Conservation (phyloP, 225 moss, liverwort and hornwort genomes). For the Bryum argenteum region DNA sequence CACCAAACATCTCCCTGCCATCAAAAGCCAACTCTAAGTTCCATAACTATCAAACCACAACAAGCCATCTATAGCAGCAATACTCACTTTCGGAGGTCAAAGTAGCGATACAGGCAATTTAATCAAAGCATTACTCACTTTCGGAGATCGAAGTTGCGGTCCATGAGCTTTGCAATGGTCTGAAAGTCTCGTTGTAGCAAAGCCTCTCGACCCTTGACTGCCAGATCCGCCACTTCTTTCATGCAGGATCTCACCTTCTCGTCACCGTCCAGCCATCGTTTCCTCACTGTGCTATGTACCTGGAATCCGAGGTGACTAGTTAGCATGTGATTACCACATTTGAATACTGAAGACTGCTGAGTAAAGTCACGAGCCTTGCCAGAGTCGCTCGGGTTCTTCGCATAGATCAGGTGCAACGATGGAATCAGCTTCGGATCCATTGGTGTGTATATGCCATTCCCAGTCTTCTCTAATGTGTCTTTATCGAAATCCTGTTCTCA, state of each 20-base stretch:
- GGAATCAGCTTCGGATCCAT: slow-evolving; percentile 81
- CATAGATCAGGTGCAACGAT: slow-evolving; percentile 74
- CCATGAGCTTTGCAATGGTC: slow-evolving; percentile 77
- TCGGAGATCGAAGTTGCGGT: slow-evolving; percentile 62
- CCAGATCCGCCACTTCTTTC: slow-evolving; percentile 70
- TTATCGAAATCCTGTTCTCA: slow-evolving; percentile 77
- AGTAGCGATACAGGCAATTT: too few relatives aligned
- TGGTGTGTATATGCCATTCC: slow-evolving; percentile 76
- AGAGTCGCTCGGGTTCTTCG: slow-evolving; percentile 90
- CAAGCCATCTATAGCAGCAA: too few relatives aligned
- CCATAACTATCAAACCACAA: too few relatives aligned
- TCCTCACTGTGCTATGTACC: slow-evolving; percentile 90
- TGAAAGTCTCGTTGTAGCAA: slow-evolving; percentile 58
- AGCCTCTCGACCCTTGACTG: slow-evolving; percentile 69
- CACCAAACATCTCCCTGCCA: slow-evolving; percentile 83
- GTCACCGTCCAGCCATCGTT: slow-evolving; percentile 89
- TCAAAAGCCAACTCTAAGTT: not conserved
- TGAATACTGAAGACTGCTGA: not conserved
- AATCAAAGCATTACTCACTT: too few relatives aligned
- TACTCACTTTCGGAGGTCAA: slow-evolving; percentile 5
- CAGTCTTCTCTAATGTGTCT: slow-evolving; percentile 54
- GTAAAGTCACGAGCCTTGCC: slow-evolving; percentile 79
- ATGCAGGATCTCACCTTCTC: slow-evolving; percentile 58
- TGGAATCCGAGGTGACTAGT: slow-evolving; percentile 24
- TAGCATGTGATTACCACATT: too few relatives aligned